A percentile compares a stretch with the other conserved stretches of the same genome.
These are phyloP conservation scores for Paraurostyla sp. DNA, from an alignment of 73 alveolate species.

Conservation along the genomic window DNA sequence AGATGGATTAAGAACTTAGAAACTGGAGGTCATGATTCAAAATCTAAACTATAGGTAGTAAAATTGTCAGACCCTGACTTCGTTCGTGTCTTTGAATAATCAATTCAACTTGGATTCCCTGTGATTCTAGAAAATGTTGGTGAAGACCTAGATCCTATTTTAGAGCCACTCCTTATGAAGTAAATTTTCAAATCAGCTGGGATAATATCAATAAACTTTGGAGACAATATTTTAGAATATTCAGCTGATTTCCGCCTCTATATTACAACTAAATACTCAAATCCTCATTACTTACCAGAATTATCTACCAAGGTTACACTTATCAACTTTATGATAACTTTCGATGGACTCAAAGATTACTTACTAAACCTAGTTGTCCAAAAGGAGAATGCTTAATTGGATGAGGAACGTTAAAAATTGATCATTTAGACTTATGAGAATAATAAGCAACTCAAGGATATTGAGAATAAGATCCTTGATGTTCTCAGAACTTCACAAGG, in stretches of 20 bases:
- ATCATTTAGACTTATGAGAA: conserved; percentile 88
- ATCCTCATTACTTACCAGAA: conserved; percentile 99
- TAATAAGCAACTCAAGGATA: conserved; percentile 89
- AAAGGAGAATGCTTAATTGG: conserved; percentile 99
- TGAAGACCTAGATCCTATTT: conserved; percentile 96
- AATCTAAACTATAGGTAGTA: conserved; percentile 54
- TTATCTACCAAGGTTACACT: conserved; percentile 95
- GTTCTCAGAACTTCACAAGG: conserved; percentile 86
- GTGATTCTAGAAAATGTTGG: conserved; percentile 95
- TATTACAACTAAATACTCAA: conserved; percentile 92
- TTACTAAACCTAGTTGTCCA: conserved; percentile 97
- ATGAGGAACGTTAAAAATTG: conserved; percentile 96
- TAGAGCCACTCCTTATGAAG: conserved; percentile 94
- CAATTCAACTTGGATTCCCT: conserved; percentile 92
- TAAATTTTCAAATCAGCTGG: conserved; percentile 93
- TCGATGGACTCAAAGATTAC: conserved; percentile 97
- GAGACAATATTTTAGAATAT: conserved; percentile 92
- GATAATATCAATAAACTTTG: conserved; percentile 87
- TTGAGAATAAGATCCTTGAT: conserved; percentile 95
- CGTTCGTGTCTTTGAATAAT: conserved; percentile 85
- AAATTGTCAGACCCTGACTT: conserved; percentile 89
- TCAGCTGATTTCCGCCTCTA: conserved; percentile 93
- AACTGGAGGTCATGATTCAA: conserved; percentile 54
- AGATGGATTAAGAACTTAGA: conserved; percentile 91
- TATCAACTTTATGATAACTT: conserved; percentile 97